Evolutionary conservation across 306 rosid genomes (phyloP).

Genomic region (Cicer yamashitae): DNA sequence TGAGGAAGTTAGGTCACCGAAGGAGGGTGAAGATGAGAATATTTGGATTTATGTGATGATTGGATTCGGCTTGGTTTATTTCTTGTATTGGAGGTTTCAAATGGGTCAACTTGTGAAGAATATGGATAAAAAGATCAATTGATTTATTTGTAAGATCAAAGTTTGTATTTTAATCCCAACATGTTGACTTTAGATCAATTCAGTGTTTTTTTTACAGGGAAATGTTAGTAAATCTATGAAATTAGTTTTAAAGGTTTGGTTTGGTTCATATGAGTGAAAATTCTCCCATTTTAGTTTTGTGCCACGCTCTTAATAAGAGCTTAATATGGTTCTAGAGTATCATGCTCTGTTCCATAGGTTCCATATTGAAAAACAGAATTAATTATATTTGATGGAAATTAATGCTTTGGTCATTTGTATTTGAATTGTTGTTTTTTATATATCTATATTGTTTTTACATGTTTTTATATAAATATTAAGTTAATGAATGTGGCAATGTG

Average conservation of each 20-base stretch:
- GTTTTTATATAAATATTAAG: too few species aligned
- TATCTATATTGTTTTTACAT: too few species aligned
- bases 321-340: not conserved
- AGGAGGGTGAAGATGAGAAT: slow-evolving; percentile 58
- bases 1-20: slow-evolving; percentile 59
- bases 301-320: not conserved
- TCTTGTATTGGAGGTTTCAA: slow-evolving; percentile 82
- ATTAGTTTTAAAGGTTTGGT: not conserved
- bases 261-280: not conserved
- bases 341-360: not conserved
- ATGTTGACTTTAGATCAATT: not conserved
- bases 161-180: not conserved
- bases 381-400: too few species aligned
- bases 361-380: too few species aligned
- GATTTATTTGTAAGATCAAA: not conserved
- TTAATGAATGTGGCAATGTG: too few species aligned
- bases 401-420: too few species aligned
- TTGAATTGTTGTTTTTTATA: too few species aligned
- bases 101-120: slow-evolving; percentile 62
- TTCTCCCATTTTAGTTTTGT: not conserved
- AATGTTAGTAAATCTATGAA: too few species aligned
- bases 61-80: slow-evolving; percentile 72
- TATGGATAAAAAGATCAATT: slow-evolving; percentile 67
- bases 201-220: not conserved
- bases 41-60: slow-evolving; percentile 71